A percentile compares a stretch with the other conserved stretches of the same genome.
Evolutionary conservation across 1,284 basidiomycete genomes (phyloP).

Genomic region (Boletellus deceptivus): DNA sequence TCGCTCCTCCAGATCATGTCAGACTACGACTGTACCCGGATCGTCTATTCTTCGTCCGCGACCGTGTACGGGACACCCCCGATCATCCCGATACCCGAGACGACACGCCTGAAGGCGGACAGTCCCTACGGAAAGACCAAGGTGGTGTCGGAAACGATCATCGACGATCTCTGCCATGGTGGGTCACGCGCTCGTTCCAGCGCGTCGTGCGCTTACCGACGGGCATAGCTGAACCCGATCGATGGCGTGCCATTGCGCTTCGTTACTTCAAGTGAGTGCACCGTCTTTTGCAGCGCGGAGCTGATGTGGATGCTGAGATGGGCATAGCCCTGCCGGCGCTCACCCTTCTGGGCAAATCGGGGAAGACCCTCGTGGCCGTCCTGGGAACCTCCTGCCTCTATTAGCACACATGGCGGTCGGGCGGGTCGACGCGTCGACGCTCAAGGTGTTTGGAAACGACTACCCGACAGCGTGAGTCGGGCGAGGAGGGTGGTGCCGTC

Average conservation of each 20-base stretch:
- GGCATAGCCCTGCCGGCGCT: constrained; percentile 84
- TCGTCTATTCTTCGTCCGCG: constrained; percentile 98
- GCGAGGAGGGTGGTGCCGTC: not conserved
- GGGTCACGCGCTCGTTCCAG: constrained; percentile 26
- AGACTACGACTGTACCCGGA: constrained; percentile 76
- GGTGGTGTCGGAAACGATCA: constrained; percentile 89
- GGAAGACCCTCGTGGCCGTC: constrained; percentile 93
- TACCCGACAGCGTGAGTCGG: constrained; percentile 85
- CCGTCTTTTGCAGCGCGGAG: not conserved
- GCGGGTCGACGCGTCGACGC: constrained; percentile 73
- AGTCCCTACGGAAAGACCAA: constrained; percentile 97
- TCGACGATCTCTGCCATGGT: constrained; percentile 88
- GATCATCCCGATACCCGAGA: constrained; percentile 92
- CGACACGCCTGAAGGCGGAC: constrained; percentile 84
- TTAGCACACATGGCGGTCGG: constrained; percentile 96
- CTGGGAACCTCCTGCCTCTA: constrained; percentile 92
- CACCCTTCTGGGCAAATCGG: constrained; percentile 96
- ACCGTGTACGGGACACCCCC: constrained; percentile 98
- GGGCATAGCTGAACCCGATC: constrained; percentile 58
- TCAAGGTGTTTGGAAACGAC: constrained; percentile 97
- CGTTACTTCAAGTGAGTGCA: constrained; percentile 92
- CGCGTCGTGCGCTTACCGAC: constrained; percentile 8
- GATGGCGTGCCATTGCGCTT: constrained; percentile 80
- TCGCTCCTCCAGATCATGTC: constrained; percentile 84
- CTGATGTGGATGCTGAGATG: constrained; percentile 1